These are phyloP conservation scores for Penicillium griseofulvum DNA, from an alignment of 2,329 filamentous ascomycete species.

Conservation along the genomic window DNA sequence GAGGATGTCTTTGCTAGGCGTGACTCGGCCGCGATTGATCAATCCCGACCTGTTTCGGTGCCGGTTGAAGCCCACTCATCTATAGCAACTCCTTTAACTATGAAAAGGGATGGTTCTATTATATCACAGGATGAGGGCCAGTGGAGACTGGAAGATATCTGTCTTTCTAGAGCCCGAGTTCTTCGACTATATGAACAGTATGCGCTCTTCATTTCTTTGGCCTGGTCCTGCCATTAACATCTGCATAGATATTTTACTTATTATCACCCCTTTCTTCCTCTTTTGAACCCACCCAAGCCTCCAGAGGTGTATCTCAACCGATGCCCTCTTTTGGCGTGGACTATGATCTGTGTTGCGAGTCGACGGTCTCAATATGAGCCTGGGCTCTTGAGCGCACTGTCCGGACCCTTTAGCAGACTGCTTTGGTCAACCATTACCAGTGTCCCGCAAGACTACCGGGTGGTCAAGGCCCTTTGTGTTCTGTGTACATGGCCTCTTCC, in stretches of 20 bases:
- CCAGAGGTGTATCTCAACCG: conserved; percentile 58
- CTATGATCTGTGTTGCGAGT: conserved; percentile 60
- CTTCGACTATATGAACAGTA: conserved; percentile 47
- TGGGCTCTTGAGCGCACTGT: conserved; percentile 51
- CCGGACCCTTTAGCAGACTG: conserved; percentile 53
- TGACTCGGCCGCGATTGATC: conserved; percentile 29
- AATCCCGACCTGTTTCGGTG: conserved; percentile 32
- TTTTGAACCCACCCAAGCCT: conserved; percentile 55
- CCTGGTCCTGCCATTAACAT: conserved; percentile 28
- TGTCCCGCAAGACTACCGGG: conserved; percentile 60
- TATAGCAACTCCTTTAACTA: conserved; percentile 33
- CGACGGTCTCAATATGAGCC: conserved; percentile 57
- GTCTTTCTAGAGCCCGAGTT: conserved; percentile 38
- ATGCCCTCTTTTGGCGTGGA: conserved; percentile 63
- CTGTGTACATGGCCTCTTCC: conserved; percentile 64
- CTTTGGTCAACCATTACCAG: conserved; percentile 60
- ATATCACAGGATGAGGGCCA: conserved; percentile 40
- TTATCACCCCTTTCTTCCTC: conserved; percentile 63
- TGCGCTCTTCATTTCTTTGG: background rate
- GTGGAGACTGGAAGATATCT: conserved; percentile 51
- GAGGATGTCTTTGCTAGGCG: conserved; percentile 35
- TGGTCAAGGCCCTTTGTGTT: conserved; percentile 61
- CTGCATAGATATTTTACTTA: conserved; percentile 57
- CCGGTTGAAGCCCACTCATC: conserved; percentile 34
- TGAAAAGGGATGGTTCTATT: conserved; percentile 34